Evolutionary conservation across 306 rosid genomes (phyloP).

Genomic region (Arachis hypogaea): DNA sequence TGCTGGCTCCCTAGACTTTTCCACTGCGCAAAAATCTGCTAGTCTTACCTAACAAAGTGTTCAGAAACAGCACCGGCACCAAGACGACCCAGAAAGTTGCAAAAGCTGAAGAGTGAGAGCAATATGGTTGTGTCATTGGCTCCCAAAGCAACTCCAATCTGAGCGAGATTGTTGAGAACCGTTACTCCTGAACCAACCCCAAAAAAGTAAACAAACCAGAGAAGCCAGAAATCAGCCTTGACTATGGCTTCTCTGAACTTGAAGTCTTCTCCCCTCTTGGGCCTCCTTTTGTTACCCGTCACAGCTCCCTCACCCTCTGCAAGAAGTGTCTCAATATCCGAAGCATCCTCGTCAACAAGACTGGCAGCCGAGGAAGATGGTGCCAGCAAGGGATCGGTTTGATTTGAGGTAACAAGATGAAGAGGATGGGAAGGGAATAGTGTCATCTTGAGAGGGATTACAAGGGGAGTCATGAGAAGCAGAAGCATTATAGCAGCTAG

Average conservation of each 20-base stretch:
- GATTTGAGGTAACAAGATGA: slow-evolving; percentile 42
- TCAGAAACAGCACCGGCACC: slow-evolving; percentile 86
- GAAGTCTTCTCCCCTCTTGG: slow-evolving; percentile 93
- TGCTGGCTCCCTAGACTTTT: too few relatives aligned
- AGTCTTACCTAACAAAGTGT: slow-evolving; percentile 73
- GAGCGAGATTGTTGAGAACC: slow-evolving; percentile 85
- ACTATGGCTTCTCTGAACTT: slow-evolving; percentile 64
- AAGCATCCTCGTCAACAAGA: slow-evolving; percentile 59
- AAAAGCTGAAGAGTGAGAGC: slow-evolving; percentile 78
- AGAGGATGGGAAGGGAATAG: slow-evolving; percentile 51
- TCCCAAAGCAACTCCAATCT: slow-evolving; percentile 81
- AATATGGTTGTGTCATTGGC: slow-evolving; percentile 61
- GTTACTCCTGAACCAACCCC: slow-evolving; percentile 85
- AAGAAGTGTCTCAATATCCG: slow-evolving; percentile 73
- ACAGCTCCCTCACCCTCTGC: slow-evolving; percentile 90
- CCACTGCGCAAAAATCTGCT: too few relatives aligned
- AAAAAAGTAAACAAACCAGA: slow-evolving; percentile 73
- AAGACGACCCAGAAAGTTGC: slow-evolving; percentile 79
- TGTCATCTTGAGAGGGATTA: slow-evolving; percentile 82
- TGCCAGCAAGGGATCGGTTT: slow-evolving; percentile 58
- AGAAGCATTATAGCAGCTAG: slow-evolving; percentile 66
- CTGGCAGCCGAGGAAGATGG: slow-evolving; percentile 64
- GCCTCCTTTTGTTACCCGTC: slow-evolving; percentile 63
- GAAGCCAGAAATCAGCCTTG: slow-evolving; percentile 96
- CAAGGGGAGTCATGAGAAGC: slow-evolving; percentile 70